Percentiles rank a stretch among this genome's conserved stretches.
These are phyloP conservation scores for Eucalyptus polyanthemos DNA, from an alignment of 345 rosid species.

Conservation along the genomic window DNA sequence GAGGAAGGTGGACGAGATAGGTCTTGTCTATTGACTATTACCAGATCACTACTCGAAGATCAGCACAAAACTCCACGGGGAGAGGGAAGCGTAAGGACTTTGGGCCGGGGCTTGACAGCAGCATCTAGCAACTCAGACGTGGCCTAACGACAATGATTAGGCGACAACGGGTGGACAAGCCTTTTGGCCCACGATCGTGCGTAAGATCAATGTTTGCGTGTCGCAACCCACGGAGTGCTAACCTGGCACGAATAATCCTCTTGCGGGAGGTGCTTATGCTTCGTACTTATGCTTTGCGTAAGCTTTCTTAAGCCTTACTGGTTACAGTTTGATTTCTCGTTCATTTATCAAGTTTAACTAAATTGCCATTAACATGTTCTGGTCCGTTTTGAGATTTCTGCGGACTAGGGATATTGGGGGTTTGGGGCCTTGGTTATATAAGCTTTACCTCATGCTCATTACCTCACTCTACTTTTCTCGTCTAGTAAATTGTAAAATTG, in stretches of 20 bases:
- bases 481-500: not conserved
- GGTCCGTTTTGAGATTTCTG: not conserved
- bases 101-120: not conserved
- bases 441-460: too few relatives aligned
- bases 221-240: not conserved
- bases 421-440: too few relatives aligned
- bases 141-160: not conserved
- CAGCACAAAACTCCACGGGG: not conserved
- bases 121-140: not conserved
- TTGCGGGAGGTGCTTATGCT: rapidly evolving
- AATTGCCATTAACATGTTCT: not conserved
- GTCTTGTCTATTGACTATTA: not conserved
- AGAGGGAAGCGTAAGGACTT: not conserved
- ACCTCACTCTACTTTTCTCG: not conserved
- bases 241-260: not conserved
- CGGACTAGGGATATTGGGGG: rapidly evolving
- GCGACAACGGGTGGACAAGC: not conserved
- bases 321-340: too few relatives aligned
- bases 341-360: too few relatives aligned
- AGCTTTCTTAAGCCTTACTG: too few relatives aligned
- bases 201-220: not conserved
- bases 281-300: rapidly evolving
- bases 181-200: not conserved
- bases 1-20: not conserved
- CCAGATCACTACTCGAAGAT: not conserved